phyloP scores from a whole-genome alignment of 1,284 basidiomycete species.

The Bjerkandera adusta region DNA sequence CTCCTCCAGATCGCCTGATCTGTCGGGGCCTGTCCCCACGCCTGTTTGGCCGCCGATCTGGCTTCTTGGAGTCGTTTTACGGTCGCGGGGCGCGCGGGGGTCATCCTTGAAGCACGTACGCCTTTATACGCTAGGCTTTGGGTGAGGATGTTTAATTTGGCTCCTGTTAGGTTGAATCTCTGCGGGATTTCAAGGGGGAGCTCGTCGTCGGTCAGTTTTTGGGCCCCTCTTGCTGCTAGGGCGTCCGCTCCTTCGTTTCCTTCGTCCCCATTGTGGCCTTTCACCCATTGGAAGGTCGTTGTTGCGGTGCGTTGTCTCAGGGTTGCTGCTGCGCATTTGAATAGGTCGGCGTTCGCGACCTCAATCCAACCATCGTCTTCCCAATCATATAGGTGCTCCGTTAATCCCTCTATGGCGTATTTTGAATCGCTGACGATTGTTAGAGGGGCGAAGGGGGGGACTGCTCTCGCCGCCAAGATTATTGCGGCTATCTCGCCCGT shows the following conservation, averaged over 20 bases:
- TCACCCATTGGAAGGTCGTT: slow-evolving; percentile 27
- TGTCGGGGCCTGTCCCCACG: not conserved
- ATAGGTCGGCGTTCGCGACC: slow-evolving; percentile 5
- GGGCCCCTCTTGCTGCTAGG: slow-evolving; percentile 20
- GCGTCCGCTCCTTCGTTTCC: slow-evolving; percentile 27
- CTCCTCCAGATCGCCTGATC: slow-evolving; percentile 15
- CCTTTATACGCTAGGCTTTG: slow-evolving; percentile 18
- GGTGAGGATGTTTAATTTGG: slow-evolving; percentile 12
- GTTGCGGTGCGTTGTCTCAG: slow-evolving; percentile 17
- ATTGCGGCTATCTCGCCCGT: slow-evolving; percentile 12
- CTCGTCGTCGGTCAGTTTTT: slow-evolving; percentile 14
- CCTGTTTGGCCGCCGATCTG: too few relatives aligned
- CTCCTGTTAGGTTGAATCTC: slow-evolving; percentile 11
- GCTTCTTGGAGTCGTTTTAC: too few relatives aligned
- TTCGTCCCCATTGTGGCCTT: slow-evolving; percentile 23
- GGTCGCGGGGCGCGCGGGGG: too few relatives aligned
- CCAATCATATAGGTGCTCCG: slow-evolving; percentile 4
- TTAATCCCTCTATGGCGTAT: slow-evolving; percentile 10
- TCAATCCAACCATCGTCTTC: slow-evolving; percentile 8
- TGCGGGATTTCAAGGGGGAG: slow-evolving; percentile 2
- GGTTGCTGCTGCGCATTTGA: not conserved
- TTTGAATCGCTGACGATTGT: slow-evolving; percentile 9
- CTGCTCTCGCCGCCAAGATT: too few relatives aligned
- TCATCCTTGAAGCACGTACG: too few relatives aligned
- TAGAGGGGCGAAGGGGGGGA: slow-evolving; percentile 3